Evolutionary conservation across 495 filamentous ascomycete species (phyloP).

Genomic region (Trichocladium antarcticum): DNA sequence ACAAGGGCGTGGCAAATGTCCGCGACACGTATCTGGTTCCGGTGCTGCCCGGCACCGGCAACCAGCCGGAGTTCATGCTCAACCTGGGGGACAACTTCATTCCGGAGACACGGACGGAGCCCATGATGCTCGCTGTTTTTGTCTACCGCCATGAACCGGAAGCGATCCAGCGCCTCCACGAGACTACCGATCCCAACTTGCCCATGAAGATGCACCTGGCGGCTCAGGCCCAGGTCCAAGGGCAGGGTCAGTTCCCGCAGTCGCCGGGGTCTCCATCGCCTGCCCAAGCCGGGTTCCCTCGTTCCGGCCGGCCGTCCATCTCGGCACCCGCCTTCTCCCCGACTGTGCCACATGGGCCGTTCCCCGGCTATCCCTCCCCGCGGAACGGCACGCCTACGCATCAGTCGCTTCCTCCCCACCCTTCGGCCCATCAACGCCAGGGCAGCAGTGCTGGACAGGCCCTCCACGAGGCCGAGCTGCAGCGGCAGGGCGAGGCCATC

Average conservation of each 20-base stretch:
- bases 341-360: conserved; percentile 36
- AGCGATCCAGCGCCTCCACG: conserved; percentile 31
- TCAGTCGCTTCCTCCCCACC: conserved; percentile 18
- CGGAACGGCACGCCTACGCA: conserved; percentile 27
- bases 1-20: conserved; percentile 55
- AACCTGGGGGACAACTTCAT: conserved; percentile 64
- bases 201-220: background rate
- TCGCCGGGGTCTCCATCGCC: conserved; percentile 23
- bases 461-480: conserved; percentile 7
- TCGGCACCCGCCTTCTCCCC: conserved; percentile 39
- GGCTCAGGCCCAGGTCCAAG: background rate
- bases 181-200: conserved; percentile 10
- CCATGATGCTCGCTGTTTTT: conserved; percentile 64
- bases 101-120: conserved; percentile 52
- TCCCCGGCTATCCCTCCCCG: conserved; percentile 24
- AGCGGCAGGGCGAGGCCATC: conserved; percentile 36
- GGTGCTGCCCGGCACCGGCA: conserved; percentile 48
- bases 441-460: conserved; percentile 7
- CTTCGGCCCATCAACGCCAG: conserved; percentile 18
- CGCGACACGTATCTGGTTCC: conserved; percentile 71
- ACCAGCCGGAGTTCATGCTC: conserved; percentile 59
- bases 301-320: conserved; percentile 27
- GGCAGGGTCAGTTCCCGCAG: background rate
- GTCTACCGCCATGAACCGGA: conserved; percentile 52
- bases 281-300: conserved; percentile 9